Conservation (phyloP, 345 rosid species). For the Nephelium lappaceum region DNA sequence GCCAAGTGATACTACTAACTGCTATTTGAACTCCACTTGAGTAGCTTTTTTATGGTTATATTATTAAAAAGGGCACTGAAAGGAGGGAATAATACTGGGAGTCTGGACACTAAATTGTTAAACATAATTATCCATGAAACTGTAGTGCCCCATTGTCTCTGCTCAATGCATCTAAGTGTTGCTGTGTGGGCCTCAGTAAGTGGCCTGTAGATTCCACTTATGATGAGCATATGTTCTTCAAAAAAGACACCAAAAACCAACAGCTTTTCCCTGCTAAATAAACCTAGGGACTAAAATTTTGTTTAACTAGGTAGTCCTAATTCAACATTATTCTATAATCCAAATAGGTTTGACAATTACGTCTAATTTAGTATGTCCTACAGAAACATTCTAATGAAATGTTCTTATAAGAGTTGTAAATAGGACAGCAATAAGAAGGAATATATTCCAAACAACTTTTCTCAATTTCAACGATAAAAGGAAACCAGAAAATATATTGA, state of each 20-base stretch:
- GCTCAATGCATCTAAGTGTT: constrained; percentile 5
- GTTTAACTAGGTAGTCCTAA: too few species aligned
- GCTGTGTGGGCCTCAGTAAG: constrained; percentile 9
- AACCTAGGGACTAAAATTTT: constrained; percentile 15
- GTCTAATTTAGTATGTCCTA: not conserved
- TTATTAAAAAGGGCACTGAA: not conserved
- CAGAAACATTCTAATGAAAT: too few species aligned
- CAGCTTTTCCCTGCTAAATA: constrained; percentile 16
- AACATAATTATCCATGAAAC: constrained; percentile 15
- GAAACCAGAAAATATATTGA: too few species aligned
- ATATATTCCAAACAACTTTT: too few species aligned
- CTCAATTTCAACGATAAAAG: too few species aligned
- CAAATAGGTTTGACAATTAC: too few species aligned
- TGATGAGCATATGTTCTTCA: constrained; percentile 29
- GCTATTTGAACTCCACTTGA: not conserved
- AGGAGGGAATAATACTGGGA: not conserved
- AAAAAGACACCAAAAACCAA: not conserved
- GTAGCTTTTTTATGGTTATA: not conserved
- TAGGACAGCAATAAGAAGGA: too few species aligned
- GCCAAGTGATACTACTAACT: not conserved
- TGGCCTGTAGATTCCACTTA: constrained; percentile 15
- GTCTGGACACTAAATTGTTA: not conserved
- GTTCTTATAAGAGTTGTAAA: too few species aligned
- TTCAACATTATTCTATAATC: too few species aligned
- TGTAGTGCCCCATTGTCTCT: constrained; percentile 6